These are phyloP conservation scores for Lotmaria passim DNA, from an alignment of 208 protist genomes.

Conservation along the genomic window DNA sequence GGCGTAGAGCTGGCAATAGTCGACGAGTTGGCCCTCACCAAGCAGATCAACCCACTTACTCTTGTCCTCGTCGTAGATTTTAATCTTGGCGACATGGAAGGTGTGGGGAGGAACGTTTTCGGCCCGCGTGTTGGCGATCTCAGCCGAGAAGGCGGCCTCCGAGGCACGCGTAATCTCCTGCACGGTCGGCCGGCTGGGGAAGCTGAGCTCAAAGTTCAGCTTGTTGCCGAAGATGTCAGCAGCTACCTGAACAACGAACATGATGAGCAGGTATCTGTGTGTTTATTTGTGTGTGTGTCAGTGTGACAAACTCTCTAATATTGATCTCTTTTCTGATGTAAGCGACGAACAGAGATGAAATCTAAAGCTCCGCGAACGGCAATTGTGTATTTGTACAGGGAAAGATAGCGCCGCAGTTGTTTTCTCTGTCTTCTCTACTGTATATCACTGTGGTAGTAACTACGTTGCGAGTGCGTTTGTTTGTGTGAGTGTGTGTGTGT, in stretches of 20 bases:
- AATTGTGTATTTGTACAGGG: too few relatives aligned
- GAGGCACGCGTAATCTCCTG: conserved; percentile 68
- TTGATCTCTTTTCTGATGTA: too few relatives aligned
- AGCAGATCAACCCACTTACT: conserved; percentile 89
- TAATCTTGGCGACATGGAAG: conserved; percentile 86
- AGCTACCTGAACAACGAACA: conserved; percentile 87
- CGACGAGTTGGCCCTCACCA: conserved; percentile 74
- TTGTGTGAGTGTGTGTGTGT: too few relatives aligned
- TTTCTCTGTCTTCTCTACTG: too few relatives aligned
- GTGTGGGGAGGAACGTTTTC: conserved; percentile 79
- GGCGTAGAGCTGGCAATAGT: conserved; percentile 91
- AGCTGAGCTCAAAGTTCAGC: conserved; percentile 91
- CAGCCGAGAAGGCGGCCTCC: conserved; percentile 75
- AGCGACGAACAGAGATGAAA: neutral
- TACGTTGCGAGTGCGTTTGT: too few relatives aligned
- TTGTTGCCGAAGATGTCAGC: conserved; percentile 92
- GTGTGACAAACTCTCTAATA: too few relatives aligned
- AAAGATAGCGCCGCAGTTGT: too few relatives aligned
- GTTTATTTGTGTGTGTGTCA: neutral
- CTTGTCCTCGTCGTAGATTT: conserved; percentile 89
- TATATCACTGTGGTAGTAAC: too few relatives aligned
- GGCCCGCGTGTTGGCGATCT: conserved; percentile 75
- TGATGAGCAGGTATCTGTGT: conserved; percentile 14
- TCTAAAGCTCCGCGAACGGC: too few relatives aligned
- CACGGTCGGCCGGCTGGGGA: conserved; percentile 66